These are phyloP conservation scores for Cetradonia linearis DNA, from an alignment of 495 filamentous ascomycete species.

Conservation along the genomic window DNA sequence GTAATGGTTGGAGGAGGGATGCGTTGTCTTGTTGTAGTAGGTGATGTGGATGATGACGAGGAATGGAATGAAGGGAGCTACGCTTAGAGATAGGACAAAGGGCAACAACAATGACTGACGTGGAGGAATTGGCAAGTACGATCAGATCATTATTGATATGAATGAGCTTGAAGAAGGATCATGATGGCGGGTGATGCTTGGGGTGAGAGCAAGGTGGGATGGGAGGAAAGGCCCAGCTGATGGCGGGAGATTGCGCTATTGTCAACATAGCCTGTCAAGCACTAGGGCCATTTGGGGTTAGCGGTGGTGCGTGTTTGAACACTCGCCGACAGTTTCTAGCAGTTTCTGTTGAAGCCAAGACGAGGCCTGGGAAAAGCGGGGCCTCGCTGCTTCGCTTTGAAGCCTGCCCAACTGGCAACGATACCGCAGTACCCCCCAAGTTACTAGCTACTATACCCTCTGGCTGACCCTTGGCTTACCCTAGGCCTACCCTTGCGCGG, in stretches of 20 bases:
- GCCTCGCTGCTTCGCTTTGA: slow-evolving; percentile 2
- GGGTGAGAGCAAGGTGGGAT: slow-evolving; percentile 19
- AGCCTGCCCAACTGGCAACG: not conserved
- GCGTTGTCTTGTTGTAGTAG: slow-evolving; percentile 20
- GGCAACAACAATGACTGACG: slow-evolving; percentile 26
- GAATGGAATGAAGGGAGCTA: slow-evolving; percentile 28
- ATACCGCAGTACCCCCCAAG: no score
- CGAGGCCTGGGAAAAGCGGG: slow-evolving; percentile 2
- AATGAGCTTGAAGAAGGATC: slow-evolving; percentile 22
- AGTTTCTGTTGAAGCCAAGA: slow-evolving; percentile 10
- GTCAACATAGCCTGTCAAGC: slow-evolving; percentile 8
- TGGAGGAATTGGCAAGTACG: slow-evolving; percentile 26
- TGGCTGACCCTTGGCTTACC: not conserved
- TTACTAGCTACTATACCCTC: no score
- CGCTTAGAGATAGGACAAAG: slow-evolving; percentile 20
- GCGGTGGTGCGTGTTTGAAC: not conserved
- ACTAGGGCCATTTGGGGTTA: slow-evolving; percentile 2
- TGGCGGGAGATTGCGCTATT: slow-evolving; percentile 15
- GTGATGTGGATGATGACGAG: slow-evolving; percentile 8
- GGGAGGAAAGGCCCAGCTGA: not conserved
- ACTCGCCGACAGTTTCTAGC: slow-evolving; percentile 6
- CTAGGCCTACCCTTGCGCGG: not conserved
- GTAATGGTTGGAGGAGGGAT: slow-evolving; percentile 1
- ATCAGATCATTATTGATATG: slow-evolving; percentile 26
- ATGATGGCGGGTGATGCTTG: slow-evolving; percentile 16